These are phyloP conservation scores for Primulina huaijiensis DNA, from an alignment of 257 asterid species.

Conservation along the genomic window DNA sequence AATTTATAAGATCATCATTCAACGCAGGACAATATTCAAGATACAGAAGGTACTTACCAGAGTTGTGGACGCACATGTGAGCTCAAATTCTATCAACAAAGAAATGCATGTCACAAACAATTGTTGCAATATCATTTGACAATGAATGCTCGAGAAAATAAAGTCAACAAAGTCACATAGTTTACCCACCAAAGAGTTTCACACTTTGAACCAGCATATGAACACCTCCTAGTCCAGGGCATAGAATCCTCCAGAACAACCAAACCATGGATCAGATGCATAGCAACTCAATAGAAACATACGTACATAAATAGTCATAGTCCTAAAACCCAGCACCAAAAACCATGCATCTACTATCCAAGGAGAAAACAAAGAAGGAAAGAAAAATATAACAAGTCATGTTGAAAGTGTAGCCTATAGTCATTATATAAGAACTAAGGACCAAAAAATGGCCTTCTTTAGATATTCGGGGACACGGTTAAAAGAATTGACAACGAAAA, in stretches of 20 bases:
- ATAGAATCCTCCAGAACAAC: conserved; percentile 68
- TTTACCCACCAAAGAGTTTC: conserved; percentile 49
- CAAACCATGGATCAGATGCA: conserved; percentile 68
- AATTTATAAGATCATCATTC: conserved; percentile 1
- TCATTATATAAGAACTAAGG: conserved; percentile 10
- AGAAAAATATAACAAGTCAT: not conserved
- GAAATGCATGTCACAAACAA: conserved; percentile 34
- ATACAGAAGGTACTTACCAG: conserved; percentile 42
- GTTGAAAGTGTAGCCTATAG: not conserved
- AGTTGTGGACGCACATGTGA: conserved; percentile 25
- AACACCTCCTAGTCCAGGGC: conserved; percentile 45
- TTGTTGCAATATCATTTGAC: conserved; percentile 7
- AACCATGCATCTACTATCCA: conserved; percentile 8
- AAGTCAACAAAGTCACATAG: conserved; percentile 17
- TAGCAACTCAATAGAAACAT: conserved; percentile 26
- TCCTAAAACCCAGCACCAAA: conserved; percentile 25
- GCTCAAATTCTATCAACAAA: conserved; percentile 42
- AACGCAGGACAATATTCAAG: conserved; percentile 4
- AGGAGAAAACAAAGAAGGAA: not conserved
- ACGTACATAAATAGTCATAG: conserved; percentile 24
- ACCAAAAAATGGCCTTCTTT: conserved; percentile 12
- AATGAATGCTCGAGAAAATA: not conserved
- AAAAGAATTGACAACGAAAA: not conserved
- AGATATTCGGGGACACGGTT: not conserved
- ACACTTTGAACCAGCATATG: conserved; percentile 52